Percentiles rank a stretch among this genome's conserved stretches.
phyloP scores from a whole-genome alignment of 1,139 yeast species.

The Kodamaea suecica region DNA sequence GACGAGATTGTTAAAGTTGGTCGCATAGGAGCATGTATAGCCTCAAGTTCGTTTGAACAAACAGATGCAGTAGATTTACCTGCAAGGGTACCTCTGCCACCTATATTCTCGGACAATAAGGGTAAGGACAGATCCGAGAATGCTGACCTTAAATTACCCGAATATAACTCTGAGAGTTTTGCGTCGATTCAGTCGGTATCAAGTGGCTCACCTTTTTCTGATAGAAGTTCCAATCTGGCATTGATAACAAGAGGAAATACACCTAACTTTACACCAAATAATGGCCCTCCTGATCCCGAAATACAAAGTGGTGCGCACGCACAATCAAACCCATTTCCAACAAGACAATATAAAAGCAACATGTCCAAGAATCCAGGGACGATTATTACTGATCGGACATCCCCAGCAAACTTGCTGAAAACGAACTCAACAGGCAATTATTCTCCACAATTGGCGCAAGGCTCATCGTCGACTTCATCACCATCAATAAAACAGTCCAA shows the following conservation, averaged over 20 bases:
- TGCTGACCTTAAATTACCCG: conserved; percentile 1
- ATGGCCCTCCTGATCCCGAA: no score
- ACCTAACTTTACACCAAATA: neutral
- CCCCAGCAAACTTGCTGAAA: neutral
- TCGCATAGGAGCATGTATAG: conserved; percentile 15
- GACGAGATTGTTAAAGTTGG: conserved; percentile 9
- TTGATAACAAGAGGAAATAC: neutral
- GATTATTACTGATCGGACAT: neutral
- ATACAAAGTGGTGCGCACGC: no score
- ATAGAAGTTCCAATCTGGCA: neutral
- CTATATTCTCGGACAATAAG: conserved; percentile 15
- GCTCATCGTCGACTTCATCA: conserved; percentile 1
- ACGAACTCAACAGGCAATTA: neutral
- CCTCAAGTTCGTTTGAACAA: conserved; percentile 19
- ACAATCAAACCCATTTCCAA: neutral
- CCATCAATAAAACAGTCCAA: conserved; percentile 16
- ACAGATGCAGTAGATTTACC: conserved; percentile 8
- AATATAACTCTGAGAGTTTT: conserved; percentile 1
- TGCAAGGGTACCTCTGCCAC: conserved; percentile 22
- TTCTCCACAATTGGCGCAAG: conserved; percentile 2
- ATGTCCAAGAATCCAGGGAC: conserved; percentile 1
- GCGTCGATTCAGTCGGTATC: conserved; percentile 3
- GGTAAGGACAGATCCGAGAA: neutral
- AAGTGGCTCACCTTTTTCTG: conserved; percentile 1
- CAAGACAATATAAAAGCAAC: no score